Evolutionary conservation across 2,329 filamentous ascomycete species (phyloP).

Genomic region (Pseudogymnoascus sp.): DNA sequence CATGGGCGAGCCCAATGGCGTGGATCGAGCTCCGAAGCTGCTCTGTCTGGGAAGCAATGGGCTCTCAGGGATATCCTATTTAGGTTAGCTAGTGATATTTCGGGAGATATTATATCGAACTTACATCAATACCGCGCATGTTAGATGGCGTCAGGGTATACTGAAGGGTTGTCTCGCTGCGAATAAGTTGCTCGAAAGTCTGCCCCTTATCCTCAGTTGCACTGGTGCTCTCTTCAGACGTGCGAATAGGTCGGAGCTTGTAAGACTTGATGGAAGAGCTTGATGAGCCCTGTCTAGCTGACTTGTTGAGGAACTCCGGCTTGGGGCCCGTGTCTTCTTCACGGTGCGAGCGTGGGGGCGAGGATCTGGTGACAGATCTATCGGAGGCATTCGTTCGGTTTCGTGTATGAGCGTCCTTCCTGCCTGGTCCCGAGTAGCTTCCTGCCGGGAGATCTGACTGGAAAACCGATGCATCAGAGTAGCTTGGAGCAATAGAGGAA

Average conservation of each 20-base stretch:
- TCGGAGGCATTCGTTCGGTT: slow-evolving; percentile 5
- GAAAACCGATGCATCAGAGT: slow-evolving; percentile 6
- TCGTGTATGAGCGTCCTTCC: not conserved
- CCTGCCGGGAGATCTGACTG: not conserved
- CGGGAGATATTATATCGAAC: slow-evolving; percentile 25
- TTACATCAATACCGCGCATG: slow-evolving; percentile 69
- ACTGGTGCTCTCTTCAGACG: slow-evolving; percentile 46
- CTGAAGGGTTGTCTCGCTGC: slow-evolving; percentile 74
- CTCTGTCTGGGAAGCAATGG: not conserved
- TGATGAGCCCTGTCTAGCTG: slow-evolving; percentile 34
- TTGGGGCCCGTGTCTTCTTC: not conserved
- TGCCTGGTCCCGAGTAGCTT: slow-evolving; percentile 1
- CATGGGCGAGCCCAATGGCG: slow-evolving; percentile 1
- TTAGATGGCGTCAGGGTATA: slow-evolving; percentile 74
- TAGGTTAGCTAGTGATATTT: not conserved
- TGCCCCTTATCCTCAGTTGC: slow-evolving; percentile 53
- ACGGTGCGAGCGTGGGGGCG: not conserved
- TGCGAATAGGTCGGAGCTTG: slow-evolving; percentile 47
- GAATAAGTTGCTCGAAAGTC: slow-evolving; percentile 72
- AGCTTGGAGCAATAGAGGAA: slow-evolving; percentile 20
- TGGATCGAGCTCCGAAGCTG: not conserved
- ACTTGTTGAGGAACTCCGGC: slow-evolving; percentile 24
- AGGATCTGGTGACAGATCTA: not conserved
- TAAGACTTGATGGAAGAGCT: slow-evolving; percentile 36
- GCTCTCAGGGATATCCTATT: slow-evolving; percentile 3